phyloP scores from a whole-genome alignment of 495 filamentous ascomycete genomes.

The Extremus antarcticus region DNA sequence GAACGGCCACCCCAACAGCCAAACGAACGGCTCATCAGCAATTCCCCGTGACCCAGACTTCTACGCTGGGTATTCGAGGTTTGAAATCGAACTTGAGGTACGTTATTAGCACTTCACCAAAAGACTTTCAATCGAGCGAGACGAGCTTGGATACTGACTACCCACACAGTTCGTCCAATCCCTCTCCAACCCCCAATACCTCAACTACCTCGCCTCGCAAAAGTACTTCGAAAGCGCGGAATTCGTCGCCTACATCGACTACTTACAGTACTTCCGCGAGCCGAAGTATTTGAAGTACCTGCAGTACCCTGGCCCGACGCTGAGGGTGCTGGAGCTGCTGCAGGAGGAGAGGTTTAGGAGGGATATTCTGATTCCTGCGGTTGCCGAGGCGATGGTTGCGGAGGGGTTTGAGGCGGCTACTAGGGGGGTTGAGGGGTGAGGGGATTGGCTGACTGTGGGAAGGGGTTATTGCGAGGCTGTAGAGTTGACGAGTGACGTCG shows the following conservation, averaged over 20 bases:
- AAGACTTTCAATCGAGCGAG: neutral
- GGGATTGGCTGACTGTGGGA: neutral
- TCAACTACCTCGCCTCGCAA: slow-evolving; percentile 58
- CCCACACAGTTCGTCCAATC: slow-evolving; percentile 64
- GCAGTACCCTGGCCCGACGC: slow-evolving; percentile 61
- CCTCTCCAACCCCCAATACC: slow-evolving; percentile 74
- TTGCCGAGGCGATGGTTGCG: slow-evolving; percentile 51
- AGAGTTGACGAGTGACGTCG: too few species aligned
- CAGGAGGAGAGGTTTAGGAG: slow-evolving; percentile 74
- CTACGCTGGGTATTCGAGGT: slow-evolving; percentile 57
- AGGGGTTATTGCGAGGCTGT: neutral
- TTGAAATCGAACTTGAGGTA: slow-evolving; percentile 67
- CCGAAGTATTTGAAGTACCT: slow-evolving; percentile 78
- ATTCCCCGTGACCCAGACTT: slow-evolving; percentile 31
- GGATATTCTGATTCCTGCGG: slow-evolving; percentile 67
- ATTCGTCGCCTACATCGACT: slow-evolving; percentile 71
- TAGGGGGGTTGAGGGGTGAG: neutral
- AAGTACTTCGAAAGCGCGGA: slow-evolving; percentile 47
- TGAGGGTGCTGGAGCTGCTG: slow-evolving; percentile 69
- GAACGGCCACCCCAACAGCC: too few species aligned
- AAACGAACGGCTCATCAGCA: neutral
- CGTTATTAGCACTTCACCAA: neutral
- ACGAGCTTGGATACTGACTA: slow-evolving; percentile 33
- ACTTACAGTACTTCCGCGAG: slow-evolving; percentile 73
- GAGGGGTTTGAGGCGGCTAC: slow-evolving; percentile 38